phyloP scores from a whole-genome alignment of 306 rosid species.

The Potentilla sterilis region DNA sequence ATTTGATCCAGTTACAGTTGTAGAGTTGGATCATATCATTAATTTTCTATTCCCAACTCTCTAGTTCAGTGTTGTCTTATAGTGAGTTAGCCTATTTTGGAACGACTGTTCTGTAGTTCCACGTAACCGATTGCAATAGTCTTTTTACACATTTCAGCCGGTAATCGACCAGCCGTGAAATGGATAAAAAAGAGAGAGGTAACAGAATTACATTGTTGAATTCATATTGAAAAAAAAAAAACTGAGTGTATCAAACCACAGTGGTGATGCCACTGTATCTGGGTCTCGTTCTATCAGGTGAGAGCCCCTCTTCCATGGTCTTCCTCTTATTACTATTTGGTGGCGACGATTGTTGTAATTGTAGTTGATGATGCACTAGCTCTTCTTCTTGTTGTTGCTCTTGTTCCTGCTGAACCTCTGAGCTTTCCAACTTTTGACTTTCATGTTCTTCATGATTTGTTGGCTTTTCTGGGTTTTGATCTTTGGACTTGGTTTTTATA shows the following conservation, averaged over 20 bases:
- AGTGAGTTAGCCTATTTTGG: constrained; percentile 11
- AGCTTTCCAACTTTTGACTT: constrained; percentile 19
- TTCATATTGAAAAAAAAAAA: constrained; percentile 18
- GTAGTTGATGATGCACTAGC: background rate
- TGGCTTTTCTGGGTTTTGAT: constrained; percentile 33
- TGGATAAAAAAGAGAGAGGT: constrained; percentile 9
- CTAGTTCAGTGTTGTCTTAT: no score
- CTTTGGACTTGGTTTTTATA: constrained; percentile 60
- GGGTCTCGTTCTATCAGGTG: constrained; percentile 85
- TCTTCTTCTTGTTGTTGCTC: constrained; percentile 22
- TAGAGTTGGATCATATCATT: background rate
- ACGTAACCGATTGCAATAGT: constrained; percentile 35
- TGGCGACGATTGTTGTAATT: constrained; percentile 36
- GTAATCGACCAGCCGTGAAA: constrained; percentile 44
- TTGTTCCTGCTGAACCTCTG: constrained; percentile 16
- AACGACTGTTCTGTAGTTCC: constrained; percentile 47
- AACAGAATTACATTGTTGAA: constrained; percentile 38
- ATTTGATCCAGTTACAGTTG: no score
- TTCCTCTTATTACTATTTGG: constrained; percentile 70
- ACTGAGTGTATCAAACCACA: constrained; percentile 44
- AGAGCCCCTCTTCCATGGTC: constrained; percentile 66
- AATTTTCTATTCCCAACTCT: background rate
- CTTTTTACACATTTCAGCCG: constrained; percentile 43
- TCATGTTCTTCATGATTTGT: constrained; percentile 37
- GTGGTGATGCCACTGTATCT: constrained; percentile 77